Base-by-base conservation (phyloP, 768 basidiomycete species). In the Hygrocybe punicea region DNA sequence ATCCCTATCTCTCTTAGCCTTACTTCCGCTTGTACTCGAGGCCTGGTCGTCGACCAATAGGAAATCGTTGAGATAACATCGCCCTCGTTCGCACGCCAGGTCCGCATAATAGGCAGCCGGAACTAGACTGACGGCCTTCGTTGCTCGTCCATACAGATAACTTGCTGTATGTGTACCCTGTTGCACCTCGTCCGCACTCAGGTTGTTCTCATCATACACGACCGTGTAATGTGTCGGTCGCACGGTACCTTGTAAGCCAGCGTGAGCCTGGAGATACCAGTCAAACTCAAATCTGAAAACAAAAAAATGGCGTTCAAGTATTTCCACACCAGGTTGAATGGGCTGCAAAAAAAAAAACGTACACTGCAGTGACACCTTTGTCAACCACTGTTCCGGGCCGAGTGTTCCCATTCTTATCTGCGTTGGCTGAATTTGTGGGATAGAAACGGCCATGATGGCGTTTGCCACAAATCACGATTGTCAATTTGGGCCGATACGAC, bases 21-120 rank as follows among this genome's bases (percentile, higher is more conserved):
- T 64, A 36, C 64, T 63, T n/a, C 62, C 62, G 4, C 65, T 76
- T 51, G 66, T 66, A 10, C 62, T 64, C 19, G 77, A 76, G 11
- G 71, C 61, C 68, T 76, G 78, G 63, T 81, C 80, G 19, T 81
- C 81, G 3, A 76, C 80, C 2, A 45, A 33, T 67, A 92, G 68
- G 51, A 90, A 84, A 1, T 86, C 84, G 59, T 91, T 88, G 39
- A 93, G 61, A 64, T 91, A 93, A 65, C 78, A 86, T 36, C 90
- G 72, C 0, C 86, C 91, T 9, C 91, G 76, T 70, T 93, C 90
- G 67, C 89, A 91, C 1, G 89, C 91, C 51, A 92, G 70, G 70
- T 92, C 89, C 6, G 89, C 86, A 62, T 90, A 91, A 65, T 90
- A 90, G 0, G 89, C 89, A 0, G 89, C 80, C 0, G 91, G 89